Base-by-base conservation (phyloP, 2,329 filamentous ascomycete species). In the Fusarium protoensiforme region DNA sequence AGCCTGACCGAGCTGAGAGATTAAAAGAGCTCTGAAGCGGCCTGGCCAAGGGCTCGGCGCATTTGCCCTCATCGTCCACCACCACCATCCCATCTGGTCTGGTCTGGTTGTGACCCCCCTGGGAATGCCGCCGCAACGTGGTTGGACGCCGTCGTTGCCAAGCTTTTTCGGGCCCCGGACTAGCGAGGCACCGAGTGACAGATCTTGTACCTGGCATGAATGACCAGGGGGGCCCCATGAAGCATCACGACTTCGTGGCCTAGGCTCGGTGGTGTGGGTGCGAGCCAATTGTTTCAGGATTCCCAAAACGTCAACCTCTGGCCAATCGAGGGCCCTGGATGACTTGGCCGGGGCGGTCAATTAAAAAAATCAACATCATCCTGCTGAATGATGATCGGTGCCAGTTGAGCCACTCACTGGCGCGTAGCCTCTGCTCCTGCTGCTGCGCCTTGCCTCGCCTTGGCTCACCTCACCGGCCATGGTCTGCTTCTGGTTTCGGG, bases 181-280 rank as follows among this genome's bases (percentile, higher is more conserved):
- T 43, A 64, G 56, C 43, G 53, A 35, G 39, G 41, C 27, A n/a
- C 46, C 10, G 62, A 67, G 51, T 62, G 61, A 71, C 60, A 77
- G 75, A 77, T 77, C 75, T 69, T 63, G 71, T 68, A 58, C 73
- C 73, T 74, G 48, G 68, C 54, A 58, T 60, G 46, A 27, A 69
- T 27, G 60, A 59, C 60, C 33, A 51, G 43, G 46, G 46, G 48
- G 36, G 22, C 4, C 18, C 48, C 24, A 35, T 61, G 56, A 70
- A 35, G 67, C 46, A 65, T 70, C 46, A 67, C 48, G n/a, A 53
- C 62, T 20, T 60, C 29, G 35, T 54, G 29, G 36, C 35, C 29
- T 66, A 70, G 56, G 38, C 36, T 35, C 54, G 62, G 54, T 71
- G 67, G 65, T 65, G 64, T 65, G 65, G 48, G 57, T 72, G 62